Evolutionary conservation across 768 basidiomycete species (phyloP).

Genomic region (Tulasnella sp.): DNA sequence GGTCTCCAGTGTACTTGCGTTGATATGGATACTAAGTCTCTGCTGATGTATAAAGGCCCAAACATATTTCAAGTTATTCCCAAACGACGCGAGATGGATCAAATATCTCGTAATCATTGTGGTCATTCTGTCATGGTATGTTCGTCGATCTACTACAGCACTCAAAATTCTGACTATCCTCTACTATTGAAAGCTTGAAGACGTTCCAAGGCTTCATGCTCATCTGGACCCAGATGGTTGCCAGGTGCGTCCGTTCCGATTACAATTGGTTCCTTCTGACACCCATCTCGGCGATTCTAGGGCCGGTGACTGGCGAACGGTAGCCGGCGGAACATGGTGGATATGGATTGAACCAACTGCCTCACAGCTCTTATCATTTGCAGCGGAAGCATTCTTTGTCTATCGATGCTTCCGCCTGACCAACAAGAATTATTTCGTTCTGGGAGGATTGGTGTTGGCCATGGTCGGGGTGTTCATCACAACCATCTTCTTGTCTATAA

Average conservation of each 20-base stretch:
- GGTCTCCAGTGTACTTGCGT: too few species aligned
- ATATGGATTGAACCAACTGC: neutral
- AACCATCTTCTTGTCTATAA: neutral
- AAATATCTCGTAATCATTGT: neutral
- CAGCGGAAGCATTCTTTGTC: conserved; percentile 3
- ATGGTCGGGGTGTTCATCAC: neutral
- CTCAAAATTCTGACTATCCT: neutral
- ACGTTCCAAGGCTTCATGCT: neutral
- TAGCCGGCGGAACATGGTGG: neutral
- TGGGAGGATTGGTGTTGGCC: neutral
- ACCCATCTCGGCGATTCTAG: neutral
- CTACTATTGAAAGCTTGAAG: neutral
- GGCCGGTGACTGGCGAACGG: neutral
- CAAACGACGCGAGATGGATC: neutral
- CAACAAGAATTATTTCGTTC: neutral
- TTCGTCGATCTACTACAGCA: neutral
- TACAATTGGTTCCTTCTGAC: neutral
- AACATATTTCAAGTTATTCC: conserved; percentile 4
- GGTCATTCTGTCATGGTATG: neutral
- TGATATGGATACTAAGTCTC: too few species aligned
- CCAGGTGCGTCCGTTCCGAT: neutral
- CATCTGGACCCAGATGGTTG: neutral
- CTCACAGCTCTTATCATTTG: neutral
- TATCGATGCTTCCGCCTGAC: conserved; percentile 1
- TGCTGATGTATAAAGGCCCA: too few species aligned